Percentiles rank a stretch among this genome's conserved stretches.
These are phyloP conservation scores for Tricholoma sp. DNA, from an alignment of 768 basidiomycete genomes.

Conservation along the genomic window DNA sequence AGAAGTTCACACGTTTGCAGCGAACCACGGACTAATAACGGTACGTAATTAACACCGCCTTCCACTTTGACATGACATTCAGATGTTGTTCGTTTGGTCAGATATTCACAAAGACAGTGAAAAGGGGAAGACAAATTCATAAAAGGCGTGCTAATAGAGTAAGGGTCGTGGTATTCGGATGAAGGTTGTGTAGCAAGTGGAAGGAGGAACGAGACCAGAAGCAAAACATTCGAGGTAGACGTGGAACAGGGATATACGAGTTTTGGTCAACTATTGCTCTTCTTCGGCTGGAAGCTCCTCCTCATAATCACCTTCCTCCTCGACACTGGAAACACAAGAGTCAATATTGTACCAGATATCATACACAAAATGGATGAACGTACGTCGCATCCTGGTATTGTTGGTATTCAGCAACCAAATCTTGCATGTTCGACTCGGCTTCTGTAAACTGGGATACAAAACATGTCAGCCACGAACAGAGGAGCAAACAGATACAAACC, in stretches of 20 bases:
- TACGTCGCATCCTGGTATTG: conserved; percentile 94
- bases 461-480: conserved; percentile 1
- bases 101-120: conserved; percentile 27
- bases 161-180: conserved; percentile 17
- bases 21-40: background rate
- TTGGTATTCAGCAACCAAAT: conserved; percentile 96
- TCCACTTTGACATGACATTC: background rate
- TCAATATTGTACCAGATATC: background rate
- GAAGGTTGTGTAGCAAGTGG: conserved; percentile 8
- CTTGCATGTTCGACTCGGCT: conserved; percentile 99
- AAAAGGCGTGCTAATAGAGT: conserved; percentile 33
- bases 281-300: conserved; percentile 66
- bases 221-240: conserved; percentile 14
- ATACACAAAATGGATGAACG: conserved; percentile 26
- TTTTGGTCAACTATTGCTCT: conserved; percentile 34
- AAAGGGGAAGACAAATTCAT: conserved; percentile 25
- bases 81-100: conserved; percentile 17
- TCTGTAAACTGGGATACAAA: conserved; percentile 73
- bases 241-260: conserved; percentile 10
- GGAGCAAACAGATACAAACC: conserved; percentile 27
- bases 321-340: conserved; percentile 46
- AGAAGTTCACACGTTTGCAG: no score
- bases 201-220: background rate
- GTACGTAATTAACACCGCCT: background rate
- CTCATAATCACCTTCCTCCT: conserved; percentile 88